Conservation (phyloP, 768 basidiomycete genomes). For the Trametes punicea region DNA sequence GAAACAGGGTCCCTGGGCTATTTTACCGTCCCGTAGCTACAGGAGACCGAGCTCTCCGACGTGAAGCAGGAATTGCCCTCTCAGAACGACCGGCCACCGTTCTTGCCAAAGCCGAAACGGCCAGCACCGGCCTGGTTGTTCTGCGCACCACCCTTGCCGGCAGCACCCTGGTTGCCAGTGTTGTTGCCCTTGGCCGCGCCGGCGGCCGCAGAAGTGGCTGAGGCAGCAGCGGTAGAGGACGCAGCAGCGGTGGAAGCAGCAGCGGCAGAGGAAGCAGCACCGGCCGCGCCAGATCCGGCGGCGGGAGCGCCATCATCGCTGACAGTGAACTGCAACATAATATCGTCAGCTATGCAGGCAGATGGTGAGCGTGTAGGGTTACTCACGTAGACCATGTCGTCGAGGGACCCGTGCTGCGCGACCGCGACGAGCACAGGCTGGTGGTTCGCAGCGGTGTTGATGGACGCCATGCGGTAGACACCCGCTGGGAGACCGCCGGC, state of each 20-base stretch:
- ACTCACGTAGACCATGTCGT: conserved; percentile 40
- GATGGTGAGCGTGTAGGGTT: background rate
- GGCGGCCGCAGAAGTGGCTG: conserved; percentile 6
- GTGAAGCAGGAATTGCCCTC: background rate
- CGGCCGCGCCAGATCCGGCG: conserved; percentile 7
- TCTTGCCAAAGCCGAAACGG: conserved; percentile 7
- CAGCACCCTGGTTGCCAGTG: conserved; percentile 18
- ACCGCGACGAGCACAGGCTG: conserved; percentile 37
- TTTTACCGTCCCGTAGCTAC: too few species aligned
- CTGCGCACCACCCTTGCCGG: background rate
- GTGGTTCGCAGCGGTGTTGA: conserved; percentile 47
- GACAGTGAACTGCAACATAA: conserved; percentile 25
- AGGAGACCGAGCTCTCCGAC: background rate
- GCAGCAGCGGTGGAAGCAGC: conserved; percentile 5
- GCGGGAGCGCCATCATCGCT: conserved; percentile 4
- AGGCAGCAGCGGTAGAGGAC: background rate
- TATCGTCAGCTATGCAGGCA: background rate
- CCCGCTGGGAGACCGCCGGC: conserved; percentile 42
- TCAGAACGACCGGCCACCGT: background rate
- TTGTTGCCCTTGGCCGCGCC: conserved; percentile 18
- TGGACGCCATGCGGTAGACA: conserved; percentile 40
- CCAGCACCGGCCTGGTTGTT: background rate
- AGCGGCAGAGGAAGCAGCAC: background rate
- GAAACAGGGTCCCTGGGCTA: too few species aligned
- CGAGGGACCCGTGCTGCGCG: conserved; percentile 41